phyloP scores from a whole-genome alignment of 495 filamentous ascomycete species.

The Hypoxylon fragiforme region DNA sequence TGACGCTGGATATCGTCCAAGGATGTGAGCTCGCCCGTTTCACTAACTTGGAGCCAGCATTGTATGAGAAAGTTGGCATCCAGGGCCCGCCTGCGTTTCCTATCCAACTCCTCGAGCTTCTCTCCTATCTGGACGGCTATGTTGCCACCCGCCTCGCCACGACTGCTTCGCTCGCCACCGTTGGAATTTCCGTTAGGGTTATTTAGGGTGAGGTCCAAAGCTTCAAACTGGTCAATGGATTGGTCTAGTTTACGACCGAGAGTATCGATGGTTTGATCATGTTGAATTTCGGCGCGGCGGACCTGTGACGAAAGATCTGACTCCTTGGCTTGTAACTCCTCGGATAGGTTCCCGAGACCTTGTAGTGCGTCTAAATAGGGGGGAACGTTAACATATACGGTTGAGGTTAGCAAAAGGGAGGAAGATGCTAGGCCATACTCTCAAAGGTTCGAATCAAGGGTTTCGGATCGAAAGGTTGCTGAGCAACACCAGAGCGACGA shows the following conservation, averaged over 20 bases:
- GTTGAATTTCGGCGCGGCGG: slow-evolving; percentile 86
- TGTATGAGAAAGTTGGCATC: slow-evolving; percentile 94
- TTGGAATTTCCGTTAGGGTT: slow-evolving; percentile 46
- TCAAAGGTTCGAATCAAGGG: slow-evolving; percentile 96
- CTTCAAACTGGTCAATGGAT: slow-evolving; percentile 86
- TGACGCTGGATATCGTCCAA: slow-evolving; percentile 79
- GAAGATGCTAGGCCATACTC: slow-evolving; percentile 48
- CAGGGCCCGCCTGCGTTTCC: slow-evolving; percentile 82
- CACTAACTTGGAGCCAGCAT: slow-evolving; percentile 92
- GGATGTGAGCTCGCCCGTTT: slow-evolving; percentile 75
- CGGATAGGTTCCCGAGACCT: slow-evolving; percentile 77
- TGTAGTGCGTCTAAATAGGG: slow-evolving; percentile 61
- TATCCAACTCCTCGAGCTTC: slow-evolving; percentile 88
- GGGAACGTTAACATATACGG: slow-evolving; percentile 28
- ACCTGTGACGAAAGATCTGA: slow-evolving; percentile 89
- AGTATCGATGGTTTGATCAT: slow-evolving; percentile 83
- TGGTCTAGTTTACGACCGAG: slow-evolving; percentile 86
- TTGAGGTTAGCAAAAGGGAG: background rate
- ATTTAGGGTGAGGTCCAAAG: slow-evolving; percentile 78
- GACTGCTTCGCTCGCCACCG: slow-evolving; percentile 48
- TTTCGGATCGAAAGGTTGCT: slow-evolving; percentile 91
- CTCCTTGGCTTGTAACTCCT: slow-evolving; percentile 81
- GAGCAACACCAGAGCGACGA: slow-evolving; percentile 70
- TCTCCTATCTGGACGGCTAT: slow-evolving; percentile 95
- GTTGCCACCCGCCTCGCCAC: slow-evolving; percentile 70